phyloP scores from a whole-genome alignment of 306 rosid genomes.

The Sphenostylis stenocarpa region DNA sequence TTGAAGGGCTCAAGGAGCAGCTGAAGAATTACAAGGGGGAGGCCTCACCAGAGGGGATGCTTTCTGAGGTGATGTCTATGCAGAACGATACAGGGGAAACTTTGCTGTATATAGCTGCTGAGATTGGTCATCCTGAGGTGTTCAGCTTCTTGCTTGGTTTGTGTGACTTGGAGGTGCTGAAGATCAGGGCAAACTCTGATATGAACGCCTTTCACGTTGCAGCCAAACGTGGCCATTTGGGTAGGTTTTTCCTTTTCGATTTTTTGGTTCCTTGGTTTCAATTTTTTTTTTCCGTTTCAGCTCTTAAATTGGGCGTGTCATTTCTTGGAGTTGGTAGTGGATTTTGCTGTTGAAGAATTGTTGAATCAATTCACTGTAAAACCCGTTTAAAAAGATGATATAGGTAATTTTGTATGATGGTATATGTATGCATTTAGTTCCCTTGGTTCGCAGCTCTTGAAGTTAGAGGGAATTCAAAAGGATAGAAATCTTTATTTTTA shows the following conservation, averaged over 20 bases:
- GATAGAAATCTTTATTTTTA: not conserved
- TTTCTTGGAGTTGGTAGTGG: conserved; percentile 17
- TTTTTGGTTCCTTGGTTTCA: not conserved
- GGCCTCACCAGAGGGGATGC: conserved; percentile 36
- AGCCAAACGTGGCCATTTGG: conserved; percentile 78
- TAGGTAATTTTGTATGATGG: not conserved
- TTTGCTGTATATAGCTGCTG: conserved; percentile 69
- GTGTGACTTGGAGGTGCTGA: conserved; percentile 55
- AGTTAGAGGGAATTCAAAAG: not conserved
- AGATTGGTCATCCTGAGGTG: conserved; percentile 49
- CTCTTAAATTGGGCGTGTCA: not conserved
- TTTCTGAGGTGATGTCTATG: conserved; percentile 61
- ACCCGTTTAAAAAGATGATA: not conserved
- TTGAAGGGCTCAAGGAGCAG: conserved; percentile 41
- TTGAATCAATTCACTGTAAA: conserved; percentile 6
- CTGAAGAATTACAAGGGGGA: conserved; percentile 41
- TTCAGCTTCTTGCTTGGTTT: conserved; percentile 59
- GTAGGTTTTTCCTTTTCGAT: conserved; percentile 36
- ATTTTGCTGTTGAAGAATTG: not conserved
- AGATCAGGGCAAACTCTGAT: conserved; percentile 78
- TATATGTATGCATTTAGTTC: not conserved
- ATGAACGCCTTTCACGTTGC: conserved; percentile 79
- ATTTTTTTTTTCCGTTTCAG: not conserved
- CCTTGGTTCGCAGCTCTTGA: conserved; percentile 1
- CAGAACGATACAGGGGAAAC: conserved; percentile 84